These are phyloP conservation scores for Ricinus communis DNA, from an alignment of 345 rosid species.

Conservation along the genomic window DNA sequence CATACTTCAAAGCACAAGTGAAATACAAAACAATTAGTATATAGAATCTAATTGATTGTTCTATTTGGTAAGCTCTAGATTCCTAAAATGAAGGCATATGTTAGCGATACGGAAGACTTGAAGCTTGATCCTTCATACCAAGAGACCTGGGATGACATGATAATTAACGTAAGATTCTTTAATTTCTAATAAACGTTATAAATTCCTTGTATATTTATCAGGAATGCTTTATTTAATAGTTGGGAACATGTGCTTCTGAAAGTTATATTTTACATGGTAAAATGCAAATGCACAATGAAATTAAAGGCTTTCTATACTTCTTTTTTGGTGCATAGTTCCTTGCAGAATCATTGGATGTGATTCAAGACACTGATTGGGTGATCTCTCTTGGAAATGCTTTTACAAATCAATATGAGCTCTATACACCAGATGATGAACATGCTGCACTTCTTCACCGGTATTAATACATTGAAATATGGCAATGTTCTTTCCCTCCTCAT, in stretches of 20 bases:
- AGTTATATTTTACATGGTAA: not conserved
- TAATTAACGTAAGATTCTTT: conserved; percentile 66
- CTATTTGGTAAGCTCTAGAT: conserved; percentile 92
- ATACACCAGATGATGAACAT: conserved; percentile 78
- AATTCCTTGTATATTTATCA: not conserved
- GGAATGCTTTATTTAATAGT: not conserved
- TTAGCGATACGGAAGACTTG: conserved; percentile 91
- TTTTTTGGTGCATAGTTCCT: conserved; percentile 63
- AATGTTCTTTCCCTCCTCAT: not conserved
- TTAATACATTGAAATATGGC: conserved; percentile 15
- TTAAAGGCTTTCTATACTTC: not conserved
- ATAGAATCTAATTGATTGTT: conserved; percentile 44
- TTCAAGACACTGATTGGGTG: conserved; percentile 79
- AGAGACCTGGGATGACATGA: conserved; percentile 99
- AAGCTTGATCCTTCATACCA: conserved; percentile 87
- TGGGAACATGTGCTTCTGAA: not conserved
- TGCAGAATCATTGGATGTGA: conserved; percentile 94
- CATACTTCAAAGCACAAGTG: not conserved
- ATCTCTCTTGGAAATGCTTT: conserved; percentile 89
- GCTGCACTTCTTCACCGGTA: conserved; percentile 92
- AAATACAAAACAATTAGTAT: conserved; percentile 18
- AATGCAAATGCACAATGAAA: not conserved
- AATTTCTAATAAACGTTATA: not conserved
- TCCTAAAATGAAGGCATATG: conserved; percentile 99
- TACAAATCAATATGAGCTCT: conserved; percentile 73